Evolutionary conservation across 805 yeast genomes (phyloP), one percentile per base, ranked within the genome.

Genomic region (Ogataea degrootiae): DNA sequence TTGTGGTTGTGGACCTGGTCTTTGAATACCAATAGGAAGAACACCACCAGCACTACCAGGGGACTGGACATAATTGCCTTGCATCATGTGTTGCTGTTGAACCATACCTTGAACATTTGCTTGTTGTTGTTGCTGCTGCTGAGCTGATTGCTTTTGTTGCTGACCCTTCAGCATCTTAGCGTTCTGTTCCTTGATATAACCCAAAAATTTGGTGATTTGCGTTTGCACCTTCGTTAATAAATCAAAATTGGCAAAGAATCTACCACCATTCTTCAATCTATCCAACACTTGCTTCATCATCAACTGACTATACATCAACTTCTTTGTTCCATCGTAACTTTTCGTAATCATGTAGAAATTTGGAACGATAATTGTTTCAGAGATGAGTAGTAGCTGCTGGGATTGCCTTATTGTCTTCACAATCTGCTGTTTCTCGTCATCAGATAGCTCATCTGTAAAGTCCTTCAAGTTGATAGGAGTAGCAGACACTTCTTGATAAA

Each of bases 251-350:
- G 91, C 91, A 52, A 82, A 77, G 59, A 76, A 88, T 52, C 79
- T 73, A 12, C 66, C 65, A 5, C 57, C 53, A 34, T 53, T 54
- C 48, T 82, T 77, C 54, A 88, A 71, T 41, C 78, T 82, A 44
- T 87, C 94, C 55, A 83, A 68, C 50, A 88, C 85, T 60, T 83
- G 85, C 58, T 81, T 83, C 39, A 87, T 81, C 83, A 88, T 83
- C 50, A 81, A 76, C 65, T 88, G 83, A 74, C 87, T 79, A 61
- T 86, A 91, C 50, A 90, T 74, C 49, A 90, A 76, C 55, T 87
- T 78, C 58, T 80, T 82, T 1, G 96, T 85, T 9, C 87, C 91
- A 43, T 82, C 87, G 42, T 74, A 76, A 62, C 85, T 86, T 56
- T 83, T 81, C 1, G 96, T 85, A 50, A 87, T 72, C 49, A 85